Base-by-base conservation (phyloP, 2,329 filamentous ascomycete genomes). In the Colletotrichum gigasporum region DNA sequence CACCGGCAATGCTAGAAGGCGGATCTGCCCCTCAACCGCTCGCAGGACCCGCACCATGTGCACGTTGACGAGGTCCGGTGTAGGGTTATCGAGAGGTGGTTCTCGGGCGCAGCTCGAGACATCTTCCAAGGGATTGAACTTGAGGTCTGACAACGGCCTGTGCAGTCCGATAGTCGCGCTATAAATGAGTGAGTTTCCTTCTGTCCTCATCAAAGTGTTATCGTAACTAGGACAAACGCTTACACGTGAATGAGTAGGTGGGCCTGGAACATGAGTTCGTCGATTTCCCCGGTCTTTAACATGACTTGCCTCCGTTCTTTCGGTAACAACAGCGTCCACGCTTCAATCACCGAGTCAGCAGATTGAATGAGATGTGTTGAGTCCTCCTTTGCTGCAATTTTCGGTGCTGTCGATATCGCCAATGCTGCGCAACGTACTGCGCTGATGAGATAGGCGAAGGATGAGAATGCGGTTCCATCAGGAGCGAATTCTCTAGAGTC, bases 381-480 rank as follows among this genome's bases (percentile, higher is more conserved):
- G 10, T 71, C 70, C 41, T 74, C 69, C 10, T 59, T 68, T 1
- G 37, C 56, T 0, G 68, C 58, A 2, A 63, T 34, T 9, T 69
- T 67, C 1, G 73, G 70, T 0, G 68, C 66, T 2, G 68, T 67
- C 0, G 70, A 69, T 42, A 79, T 75, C 1, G 70, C 71, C 16
- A 63, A 52, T 0, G 70, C 68, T 7, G 69, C 67, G 44, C 69
- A 70, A 2, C 87, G 82, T 6, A 87, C 80, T 0, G 88, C 87
- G 62, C 91, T 89, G 45, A 92, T 87, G 2, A 89, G 83, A 69
- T 91, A 91, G 24, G 86, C 83, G 69, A 86, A 90, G 1, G 89
- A 91, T 0, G 89, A 90, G 71, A 89, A 92, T 2, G 79, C 80
- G 74, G 30, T 51, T 4, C 82, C 77, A 9, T 87, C 83, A 12